Evolutionary conservation across 2,329 filamentous ascomycete species (phyloP), one percentile per base, ranked within the genome.

Genomic region (Scortechinia acanthostroma): DNA sequence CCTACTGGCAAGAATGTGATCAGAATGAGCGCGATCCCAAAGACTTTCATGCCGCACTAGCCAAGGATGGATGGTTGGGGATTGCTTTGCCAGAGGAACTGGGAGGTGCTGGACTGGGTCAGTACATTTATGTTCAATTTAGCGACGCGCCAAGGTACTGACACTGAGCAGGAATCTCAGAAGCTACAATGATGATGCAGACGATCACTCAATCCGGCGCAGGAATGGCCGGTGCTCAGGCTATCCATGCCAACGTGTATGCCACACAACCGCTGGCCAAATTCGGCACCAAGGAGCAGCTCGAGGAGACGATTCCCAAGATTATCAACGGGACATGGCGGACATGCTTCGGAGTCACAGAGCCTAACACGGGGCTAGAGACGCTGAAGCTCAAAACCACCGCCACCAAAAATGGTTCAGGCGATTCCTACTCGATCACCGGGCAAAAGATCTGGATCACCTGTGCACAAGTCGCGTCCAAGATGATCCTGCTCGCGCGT

Each of bases 371-470:
- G 0, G 88, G 88, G 0, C 75, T 94, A 1, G 84, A 94, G 48
- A 94, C 88, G 0, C 66, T 91, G 10, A 77, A 81, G 35, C 66
- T 94, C 3, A 73, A 71, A 30, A 91, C 87, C 0, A 63, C 66
- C 4, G 88, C 88, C 0, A 72, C 61, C 22, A 76, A 72, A 51
- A 55, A 60, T 28, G 46, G 49, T 2, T 75, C 79, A 17, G 76
- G 76, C 0, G 67, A 74, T 14, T 72, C 68, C 3, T 94, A 91
- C 58, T 69, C 65, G 1, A 72, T 94, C 10, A 77, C 77, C 0
- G 88, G 88, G 0, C 86, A 91, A 58, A 94, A 94, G 65, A 91
- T 91, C 45, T 94, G 88, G 88, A 94, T 93, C 45, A 88, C 87
- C 0, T 91, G 80, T 45, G 88, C 88, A 0, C 87, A 94, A 58